Evolutionary conservation across 2,329 filamentous ascomycete genomes (phyloP), one percentile per base, ranked within the genome.

Genomic region (Rhinocladiella similis): DNA sequence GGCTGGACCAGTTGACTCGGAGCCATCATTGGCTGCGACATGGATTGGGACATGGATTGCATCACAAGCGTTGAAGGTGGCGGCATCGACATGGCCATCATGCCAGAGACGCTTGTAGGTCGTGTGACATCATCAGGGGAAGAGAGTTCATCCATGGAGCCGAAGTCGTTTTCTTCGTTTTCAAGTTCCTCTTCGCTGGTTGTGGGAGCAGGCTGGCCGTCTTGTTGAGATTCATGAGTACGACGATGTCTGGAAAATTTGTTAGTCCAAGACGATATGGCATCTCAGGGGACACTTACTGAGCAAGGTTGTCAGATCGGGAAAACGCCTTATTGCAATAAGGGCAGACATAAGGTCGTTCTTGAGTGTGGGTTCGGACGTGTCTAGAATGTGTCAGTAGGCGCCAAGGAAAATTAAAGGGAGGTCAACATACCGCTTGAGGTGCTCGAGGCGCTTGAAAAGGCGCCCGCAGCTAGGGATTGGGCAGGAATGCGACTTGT

Each of bases 251-350:
- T 86, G 65, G 27, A 61, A 58, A 16, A 27, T 1, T 33, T 22
- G 45, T 64, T 59, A 65, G 59, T 38, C n/a, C 35, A 16, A 19
- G 22, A 18, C n/a, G 35, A 22, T 20, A 20, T 43, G 41, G 16
- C n/a, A 39, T 20, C 6, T 18, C 16, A 13, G 10, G 22, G 12
- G 18, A 2, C 14, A 74, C 82, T 75, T 91, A 96, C 89, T 99
- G 94, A 74, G 94, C 94, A 76, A 99, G 88, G 75, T 99, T 99
- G 80, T 99, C 94, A 70, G 93, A 97, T 77, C 94, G 84, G 58
- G 94, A 97, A 76, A 99, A 99, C 65, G 93, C 93, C 82, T 97
- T 97, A 83, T 90, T 96, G 85, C 94, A 99, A 75, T 96, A 88
- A 67, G 90, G 89, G 84, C 94, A 99, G 72, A 95, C 88, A 77